Conservation (phyloP, 2,329 filamentous ascomycete species). For the Grosmannia serpens region DNA sequence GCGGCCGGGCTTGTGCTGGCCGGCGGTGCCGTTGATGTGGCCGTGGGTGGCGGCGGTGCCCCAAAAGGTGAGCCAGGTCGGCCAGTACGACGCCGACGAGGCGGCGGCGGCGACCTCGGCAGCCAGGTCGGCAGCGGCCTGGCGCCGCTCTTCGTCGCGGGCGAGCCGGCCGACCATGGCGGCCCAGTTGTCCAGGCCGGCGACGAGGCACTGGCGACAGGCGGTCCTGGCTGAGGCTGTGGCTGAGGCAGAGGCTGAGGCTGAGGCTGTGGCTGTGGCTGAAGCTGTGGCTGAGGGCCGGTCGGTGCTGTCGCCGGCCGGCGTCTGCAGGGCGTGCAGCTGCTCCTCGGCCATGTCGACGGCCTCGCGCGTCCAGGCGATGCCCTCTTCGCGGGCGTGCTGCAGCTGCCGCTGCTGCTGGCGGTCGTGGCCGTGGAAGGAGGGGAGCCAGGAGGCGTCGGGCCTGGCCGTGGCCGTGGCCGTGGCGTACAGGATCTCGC, state of each 20-base stretch:
- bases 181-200: constrained; percentile 72
- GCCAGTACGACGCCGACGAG: constrained; percentile 14
- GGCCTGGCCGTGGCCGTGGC: constrained; percentile 53
- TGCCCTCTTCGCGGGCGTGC: constrained; percentile 49
- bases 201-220: constrained; percentile 66
- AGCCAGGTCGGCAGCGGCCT: constrained; percentile 6
- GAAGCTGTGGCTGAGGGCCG: too few relatives aligned
- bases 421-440: constrained; percentile 13
- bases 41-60: constrained; percentile 13
- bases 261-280: too few relatives aligned
- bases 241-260: too few relatives aligned
- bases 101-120: constrained; percentile 2
- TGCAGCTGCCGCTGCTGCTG: constrained; percentile 11
- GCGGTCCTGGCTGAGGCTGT: constrained; percentile 28
- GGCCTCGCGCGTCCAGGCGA: constrained; percentile 83
- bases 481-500: constrained; percentile 73
- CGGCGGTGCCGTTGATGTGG: constrained; percentile 16
- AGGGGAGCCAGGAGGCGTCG: constrained; percentile 57
- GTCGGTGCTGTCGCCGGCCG: too few relatives aligned
- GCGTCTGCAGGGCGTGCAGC: constrained; percentile 33
- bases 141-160: constrained; percentile 31
- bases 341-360: constrained; percentile 69
- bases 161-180: constrained; percentile 63
- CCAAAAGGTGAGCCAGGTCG: constrained; percentile 31
- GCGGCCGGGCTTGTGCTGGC: constrained; percentile 25